A percentile compares a stretch with the other conserved stretches of the same genome.
phyloP scores from a whole-genome alignment of 2,329 filamentous ascomycete genomes.

The Beauveria sp. region DNA sequence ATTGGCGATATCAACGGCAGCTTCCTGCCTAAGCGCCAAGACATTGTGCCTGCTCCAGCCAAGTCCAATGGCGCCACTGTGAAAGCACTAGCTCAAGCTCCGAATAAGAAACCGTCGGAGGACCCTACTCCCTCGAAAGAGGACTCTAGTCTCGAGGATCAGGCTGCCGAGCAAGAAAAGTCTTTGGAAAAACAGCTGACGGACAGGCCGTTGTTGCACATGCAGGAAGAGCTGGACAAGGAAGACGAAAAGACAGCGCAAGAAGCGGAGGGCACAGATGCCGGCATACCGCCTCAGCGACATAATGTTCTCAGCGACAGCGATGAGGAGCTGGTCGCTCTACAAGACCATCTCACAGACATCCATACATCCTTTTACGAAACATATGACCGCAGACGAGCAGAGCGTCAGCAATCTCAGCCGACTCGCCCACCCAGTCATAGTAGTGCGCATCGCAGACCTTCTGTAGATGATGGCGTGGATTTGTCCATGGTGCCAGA shows the following conservation, averaged over 20 bases:
- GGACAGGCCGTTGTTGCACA: constrained; percentile 80
- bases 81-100: constrained; percentile 5
- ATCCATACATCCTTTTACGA: constrained; percentile 78
- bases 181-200: constrained; percentile 80
- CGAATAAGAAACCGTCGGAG: constrained; percentile 42
- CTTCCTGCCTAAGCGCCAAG: constrained; percentile 74
- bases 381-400: constrained; percentile 59
- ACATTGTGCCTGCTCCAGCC: constrained; percentile 33
- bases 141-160: constrained; percentile 59
- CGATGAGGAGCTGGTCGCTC: constrained; percentile 69
- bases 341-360: constrained; percentile 67
- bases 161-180: constrained; percentile 80
- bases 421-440: constrained; percentile 28
- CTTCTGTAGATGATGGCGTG: constrained; percentile 32
- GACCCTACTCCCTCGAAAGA: constrained; percentile 72
- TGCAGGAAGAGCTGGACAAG: constrained; percentile 85
- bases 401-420: constrained; percentile 26
- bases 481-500: constrained; percentile 62
- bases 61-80: constrained; percentile 17
- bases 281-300: constrained; percentile 32
- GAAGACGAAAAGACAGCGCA: constrained; percentile 45
- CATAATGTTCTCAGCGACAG: constrained; percentile 83
- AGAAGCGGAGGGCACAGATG: constrained; percentile 18
- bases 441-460: constrained; percentile 22
- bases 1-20: constrained; percentile 98